These are phyloP conservation scores for Populus hybrid DNA, from an alignment of 441 rosid genomes.

Conservation along the genomic window DNA sequence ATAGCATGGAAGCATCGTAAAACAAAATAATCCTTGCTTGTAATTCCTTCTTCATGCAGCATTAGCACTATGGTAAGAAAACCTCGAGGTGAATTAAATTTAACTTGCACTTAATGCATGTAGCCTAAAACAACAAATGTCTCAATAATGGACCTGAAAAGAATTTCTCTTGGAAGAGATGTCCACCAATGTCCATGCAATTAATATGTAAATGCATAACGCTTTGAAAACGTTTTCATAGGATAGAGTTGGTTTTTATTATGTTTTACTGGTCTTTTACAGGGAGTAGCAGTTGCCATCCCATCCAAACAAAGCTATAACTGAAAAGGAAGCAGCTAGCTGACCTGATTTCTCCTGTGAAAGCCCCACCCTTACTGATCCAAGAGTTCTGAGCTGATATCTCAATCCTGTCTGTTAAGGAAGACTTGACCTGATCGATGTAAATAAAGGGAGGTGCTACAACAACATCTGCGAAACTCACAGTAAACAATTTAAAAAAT, in stretches of 20 bases:
- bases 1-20: not conserved
- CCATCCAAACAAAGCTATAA: not conserved
- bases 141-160: not conserved
- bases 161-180: not conserved
- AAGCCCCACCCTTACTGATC: slow-evolving; percentile 95
- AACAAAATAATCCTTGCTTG: not conserved
- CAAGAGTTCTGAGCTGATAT: slow-evolving; percentile 91
- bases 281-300: not conserved
- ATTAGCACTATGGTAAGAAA: not conserved
- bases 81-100: not conserved
- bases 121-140: not conserved
- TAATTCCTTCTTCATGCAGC: not conserved
- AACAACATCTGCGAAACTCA: slow-evolving; percentile 67
- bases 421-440: slow-evolving; percentile 71
- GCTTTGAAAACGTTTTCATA: not conserved
- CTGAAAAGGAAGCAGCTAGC: slow-evolving; percentile 4
- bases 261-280: not conserved
- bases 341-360: slow-evolving; percentile 96
- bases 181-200: not conserved
- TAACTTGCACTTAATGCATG: not conserved
- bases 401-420: slow-evolving; percentile 63
- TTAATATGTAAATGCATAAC: not conserved
- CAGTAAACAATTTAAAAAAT: not conserved
- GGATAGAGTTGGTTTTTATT: not conserved
- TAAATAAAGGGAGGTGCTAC: slow-evolving; percentile 93